These are phyloP conservation scores for Typha latifolia DNA, from an alignment of 176 grass and related monocot species.

Conservation along the genomic window DNA sequence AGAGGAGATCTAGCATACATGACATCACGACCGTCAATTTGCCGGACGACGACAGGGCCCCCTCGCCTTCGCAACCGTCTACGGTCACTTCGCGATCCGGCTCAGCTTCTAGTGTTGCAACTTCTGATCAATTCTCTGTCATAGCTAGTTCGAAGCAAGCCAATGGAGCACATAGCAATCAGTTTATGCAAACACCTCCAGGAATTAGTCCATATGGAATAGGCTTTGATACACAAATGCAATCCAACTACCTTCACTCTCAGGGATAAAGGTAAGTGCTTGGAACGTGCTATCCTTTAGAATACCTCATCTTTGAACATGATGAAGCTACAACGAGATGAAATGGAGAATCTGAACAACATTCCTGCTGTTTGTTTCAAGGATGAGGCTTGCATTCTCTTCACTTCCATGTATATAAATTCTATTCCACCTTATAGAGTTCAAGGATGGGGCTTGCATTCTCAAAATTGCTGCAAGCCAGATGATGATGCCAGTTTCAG, in stretches of 20 bases:
- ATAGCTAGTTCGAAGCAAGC: constrained; percentile 43
- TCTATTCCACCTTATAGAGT: not conserved
- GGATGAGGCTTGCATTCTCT: not conserved
- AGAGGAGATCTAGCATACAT: constrained; percentile 98
- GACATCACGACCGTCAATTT: constrained; percentile 97
- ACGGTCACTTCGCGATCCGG: constrained; percentile 31
- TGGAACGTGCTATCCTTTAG: constrained; percentile 6
- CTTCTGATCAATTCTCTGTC: constrained; percentile 45
- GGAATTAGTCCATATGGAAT: constrained; percentile 39
- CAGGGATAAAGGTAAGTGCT: constrained; percentile 35
- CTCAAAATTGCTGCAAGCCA: too few species aligned
- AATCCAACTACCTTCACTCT: constrained; percentile 51
- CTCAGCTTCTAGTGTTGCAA: not conserved
- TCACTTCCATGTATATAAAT: not conserved
- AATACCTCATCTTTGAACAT: constrained; percentile 5
- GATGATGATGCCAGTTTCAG: not conserved
- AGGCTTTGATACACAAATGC: constrained; percentile 54
- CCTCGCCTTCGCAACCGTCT: constrained; percentile 50
- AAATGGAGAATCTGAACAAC: not conserved
- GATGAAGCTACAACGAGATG: not conserved
- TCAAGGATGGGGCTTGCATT: not conserved
- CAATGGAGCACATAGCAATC: constrained; percentile 19
- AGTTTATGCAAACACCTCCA: constrained; percentile 24
- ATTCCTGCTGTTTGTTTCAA: not conserved
- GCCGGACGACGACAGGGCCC: constrained; percentile 46